Evolutionary conservation across 75 land plant species (phyloP).

Genomic region (Larix kaempferi): DNA sequence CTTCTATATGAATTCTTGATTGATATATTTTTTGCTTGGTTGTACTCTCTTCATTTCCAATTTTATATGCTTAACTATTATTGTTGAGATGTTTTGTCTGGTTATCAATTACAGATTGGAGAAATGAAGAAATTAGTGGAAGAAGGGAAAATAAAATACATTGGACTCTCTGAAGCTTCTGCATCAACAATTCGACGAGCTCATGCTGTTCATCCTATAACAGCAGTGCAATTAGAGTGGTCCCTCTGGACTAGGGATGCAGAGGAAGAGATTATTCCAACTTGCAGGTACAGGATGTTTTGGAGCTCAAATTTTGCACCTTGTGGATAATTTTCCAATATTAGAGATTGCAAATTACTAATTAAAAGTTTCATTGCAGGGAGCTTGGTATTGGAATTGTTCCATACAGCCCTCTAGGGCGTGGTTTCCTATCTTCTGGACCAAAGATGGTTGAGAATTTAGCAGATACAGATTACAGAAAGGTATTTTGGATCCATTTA

Average conservation of each 20-base stretch:
- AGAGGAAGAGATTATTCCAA: conserved; percentile 50
- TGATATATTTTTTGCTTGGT: too few species aligned
- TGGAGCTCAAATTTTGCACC: too few species aligned
- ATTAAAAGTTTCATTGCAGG: conserved; percentile 20
- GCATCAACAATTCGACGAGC: conserved; percentile 48
- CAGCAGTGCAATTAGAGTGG: conserved; percentile 62
- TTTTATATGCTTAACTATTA: background rate
- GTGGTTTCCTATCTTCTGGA: conserved; percentile 46
- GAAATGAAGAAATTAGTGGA: conserved; percentile 56
- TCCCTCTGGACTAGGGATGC: conserved; percentile 56
- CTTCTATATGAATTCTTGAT: too few species aligned
- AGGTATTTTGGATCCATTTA: conserved; percentile 13
- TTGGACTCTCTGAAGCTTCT: conserved; percentile 54
- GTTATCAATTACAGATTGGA: conserved; percentile 8
- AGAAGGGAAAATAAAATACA: conserved; percentile 53
- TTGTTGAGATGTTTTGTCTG: background rate
- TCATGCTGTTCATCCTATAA: conserved; percentile 66
- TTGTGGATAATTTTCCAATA: too few species aligned
- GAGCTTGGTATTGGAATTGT: conserved; percentile 72
- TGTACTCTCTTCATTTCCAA: too few species aligned
- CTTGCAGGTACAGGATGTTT: conserved; percentile 37
- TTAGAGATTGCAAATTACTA: too few species aligned
- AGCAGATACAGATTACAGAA: conserved; percentile 27
- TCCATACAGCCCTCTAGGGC: conserved; percentile 55
- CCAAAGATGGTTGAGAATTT: conserved; percentile 20